Percentiles rank a stretch among this genome's conserved stretches.
phyloP scores from a whole-genome alignment of 2,329 filamentous ascomycete species.

The Emergomyces africanus region DNA sequence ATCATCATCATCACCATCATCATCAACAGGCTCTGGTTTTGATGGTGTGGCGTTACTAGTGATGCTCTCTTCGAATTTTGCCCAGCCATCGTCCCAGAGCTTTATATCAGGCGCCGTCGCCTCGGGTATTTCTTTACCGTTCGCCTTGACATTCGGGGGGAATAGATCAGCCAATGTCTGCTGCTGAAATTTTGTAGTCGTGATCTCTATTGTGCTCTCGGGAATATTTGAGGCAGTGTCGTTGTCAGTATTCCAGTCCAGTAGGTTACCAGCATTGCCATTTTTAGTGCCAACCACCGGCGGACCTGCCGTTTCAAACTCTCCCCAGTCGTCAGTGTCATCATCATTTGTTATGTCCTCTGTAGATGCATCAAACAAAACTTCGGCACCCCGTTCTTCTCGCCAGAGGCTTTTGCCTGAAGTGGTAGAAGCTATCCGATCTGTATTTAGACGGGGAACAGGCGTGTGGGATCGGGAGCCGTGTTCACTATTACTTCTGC shows the following conservation, averaged over 20 bases:
- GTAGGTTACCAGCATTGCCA: constrained; percentile 1
- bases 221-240: neutral
- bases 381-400: constrained; percentile 24
- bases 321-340: constrained; percentile 34
- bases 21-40: constrained; percentile 15
- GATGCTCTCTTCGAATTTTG: neutral
- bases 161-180: constrained; percentile 16
- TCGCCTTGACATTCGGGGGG: constrained; percentile 14
- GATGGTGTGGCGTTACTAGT: neutral
- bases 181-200: constrained; percentile 3
- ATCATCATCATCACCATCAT: constrained; percentile 36
- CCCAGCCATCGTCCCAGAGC: neutral
- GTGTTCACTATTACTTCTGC: neutral
- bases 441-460: neutral
- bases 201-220: neutral
- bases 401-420: neutral
- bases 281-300: constrained; percentile 6
- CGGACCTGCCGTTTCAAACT: constrained; percentile 28
- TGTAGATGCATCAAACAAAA: constrained; percentile 50
- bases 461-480: neutral
- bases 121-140: neutral
- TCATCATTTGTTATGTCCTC: constrained; percentile 18
- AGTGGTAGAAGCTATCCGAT: neutral
- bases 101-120: neutral
- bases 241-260: neutral